Evolutionary conservation across 1,139 yeast species (phyloP), one percentile per base, ranked within the genome.

Genomic region (Yamadazyma sp.): DNA sequence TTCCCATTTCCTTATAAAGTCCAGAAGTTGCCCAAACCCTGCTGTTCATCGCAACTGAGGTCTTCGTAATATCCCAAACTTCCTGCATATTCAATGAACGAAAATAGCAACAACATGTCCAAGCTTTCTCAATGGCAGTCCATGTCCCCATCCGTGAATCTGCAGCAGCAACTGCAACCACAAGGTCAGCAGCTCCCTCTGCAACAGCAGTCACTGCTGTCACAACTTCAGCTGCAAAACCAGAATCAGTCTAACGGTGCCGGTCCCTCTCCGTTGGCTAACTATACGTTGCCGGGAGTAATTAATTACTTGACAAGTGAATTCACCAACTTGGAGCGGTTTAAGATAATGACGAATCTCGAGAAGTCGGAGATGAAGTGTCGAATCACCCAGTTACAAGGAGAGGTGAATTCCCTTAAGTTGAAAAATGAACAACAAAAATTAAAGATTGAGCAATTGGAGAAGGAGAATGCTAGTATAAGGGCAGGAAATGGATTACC

Each of bases 281-380:
- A 70, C 35, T 78, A 78, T 46, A 78, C 82, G 2, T 62, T 79
- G 18, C 85, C 85, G 0, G 85, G 85, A 2, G 78, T 79, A n/a
- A 78, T 79, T 59, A 78, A 76, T 51, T 79, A 79, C 51, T 60
- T 79, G 38, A 80, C 82, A 24, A 68, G 76, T 8, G 84, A 79
- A 47, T 79, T 78, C 57, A 77, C 84, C 21, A 71, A 74, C 42
- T 65, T 78, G 44, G 85, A 79, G 51, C 59, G 80, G 40, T 78
- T 70, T 56, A 73, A 78, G 51, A 76, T 79, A 54, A 64, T 76
- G 61, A 70, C 76, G 43, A 78, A 75, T 51, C 59, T 79, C 47
- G 84, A 79, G 51, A 72, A 71, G 42, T 67, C 78, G 7, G 81
- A 79, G 40, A 71, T 78, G 75, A 76, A 76, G 51, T 66, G 73